These are phyloP conservation scores for Penicillium decumbens DNA, from an alignment of 2,329 filamentous ascomycete species.

Conservation along the genomic window DNA sequence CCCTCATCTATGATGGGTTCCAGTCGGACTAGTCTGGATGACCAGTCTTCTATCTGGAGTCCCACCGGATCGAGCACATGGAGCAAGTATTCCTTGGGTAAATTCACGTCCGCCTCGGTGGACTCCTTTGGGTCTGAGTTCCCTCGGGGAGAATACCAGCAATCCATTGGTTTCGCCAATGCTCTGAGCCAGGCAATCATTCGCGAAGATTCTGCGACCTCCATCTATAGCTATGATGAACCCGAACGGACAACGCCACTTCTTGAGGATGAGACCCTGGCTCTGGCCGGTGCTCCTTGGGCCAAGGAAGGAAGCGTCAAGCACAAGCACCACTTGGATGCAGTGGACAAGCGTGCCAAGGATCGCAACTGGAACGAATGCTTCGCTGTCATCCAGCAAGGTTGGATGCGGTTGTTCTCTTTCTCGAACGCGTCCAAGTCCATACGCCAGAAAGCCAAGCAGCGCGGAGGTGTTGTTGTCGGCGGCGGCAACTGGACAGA, in stretches of 20 bases:
- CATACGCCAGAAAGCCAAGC: slow-evolving; percentile 57
- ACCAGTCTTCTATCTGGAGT: slow-evolving; percentile 84
- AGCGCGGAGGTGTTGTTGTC: slow-evolving; percentile 63
- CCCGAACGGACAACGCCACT: slow-evolving; percentile 59
- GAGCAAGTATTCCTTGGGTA: slow-evolving; percentile 89
- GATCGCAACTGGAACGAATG: slow-evolving; percentile 93
- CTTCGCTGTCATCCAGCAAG: slow-evolving; percentile 94
- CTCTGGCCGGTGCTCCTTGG: slow-evolving; percentile 92
- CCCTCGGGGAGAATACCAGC: slow-evolving; percentile 77
- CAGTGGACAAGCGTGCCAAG: slow-evolving; percentile 84
- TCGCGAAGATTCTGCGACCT: slow-evolving; percentile 63
- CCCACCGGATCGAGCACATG: slow-evolving; percentile 88
- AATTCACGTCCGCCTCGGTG: slow-evolving; percentile 85
- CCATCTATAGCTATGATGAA: slow-evolving; percentile 54
- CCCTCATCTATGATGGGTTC: slow-evolving; percentile 78
- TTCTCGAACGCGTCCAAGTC: slow-evolving; percentile 77
- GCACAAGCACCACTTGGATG: slow-evolving; percentile 93
- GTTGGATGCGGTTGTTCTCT: slow-evolving; percentile 88
- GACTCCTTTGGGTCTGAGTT: slow-evolving; percentile 79
- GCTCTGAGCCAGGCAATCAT: slow-evolving; percentile 95
- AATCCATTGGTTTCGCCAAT: slow-evolving; percentile 96
- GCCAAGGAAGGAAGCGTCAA: slow-evolving; percentile 94
- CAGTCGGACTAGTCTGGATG: slow-evolving; percentile 89
- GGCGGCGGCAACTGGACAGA: slow-evolving; percentile 98
- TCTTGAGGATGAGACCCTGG: slow-evolving; percentile 86